Evolutionary conservation across 495 filamentous ascomycete genomes (phyloP).

Genomic region (Ascobolus immersus): DNA sequence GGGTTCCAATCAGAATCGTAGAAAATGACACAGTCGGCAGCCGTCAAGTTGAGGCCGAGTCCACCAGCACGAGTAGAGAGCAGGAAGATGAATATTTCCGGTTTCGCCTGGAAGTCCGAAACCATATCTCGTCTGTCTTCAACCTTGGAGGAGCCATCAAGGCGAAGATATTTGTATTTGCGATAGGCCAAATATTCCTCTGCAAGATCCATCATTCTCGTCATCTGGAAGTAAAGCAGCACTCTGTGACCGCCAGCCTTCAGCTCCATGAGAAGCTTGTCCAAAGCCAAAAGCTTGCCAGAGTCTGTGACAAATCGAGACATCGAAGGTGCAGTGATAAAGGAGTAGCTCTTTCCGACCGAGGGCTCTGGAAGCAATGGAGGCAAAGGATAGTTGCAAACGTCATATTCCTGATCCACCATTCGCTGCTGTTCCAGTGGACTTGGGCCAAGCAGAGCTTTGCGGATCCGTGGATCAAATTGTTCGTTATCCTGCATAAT

Average conservation of each 20-base stretch:
- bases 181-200: conserved; percentile 96
- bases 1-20: conserved; percentile 99
- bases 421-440: conserved; percentile 44
- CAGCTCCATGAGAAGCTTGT: conserved; percentile 60
- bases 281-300: conserved; percentile 80
- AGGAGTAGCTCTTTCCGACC: conserved; percentile 55
- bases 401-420: conserved; percentile 39
- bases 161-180: conserved; percentile 91
- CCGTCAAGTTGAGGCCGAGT: conserved; percentile 89
- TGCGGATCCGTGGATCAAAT: conserved; percentile 54
- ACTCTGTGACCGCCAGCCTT: conserved; percentile 88
- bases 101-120: conserved; percentile 65
- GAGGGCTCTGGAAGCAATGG: conserved; percentile 52
- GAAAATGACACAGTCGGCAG: conserved; percentile 71
- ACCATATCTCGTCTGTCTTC: conserved; percentile 94
- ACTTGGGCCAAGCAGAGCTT: conserved; percentile 43
- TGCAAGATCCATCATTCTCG: conserved; percentile 98
- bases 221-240: conserved; percentile 99
- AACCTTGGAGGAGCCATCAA: conserved; percentile 94
- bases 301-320: conserved; percentile 92
- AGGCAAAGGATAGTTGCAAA: conserved; percentile 32
- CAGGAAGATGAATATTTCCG: conserved; percentile 89
- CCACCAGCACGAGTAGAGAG: conserved; percentile 90
- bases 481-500: conserved; percentile 46
- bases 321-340: conserved; percentile 93